phyloP scores from a whole-genome alignment of 1,284 basidiomycete species.

The Leccinum pallidistipes region DNA sequence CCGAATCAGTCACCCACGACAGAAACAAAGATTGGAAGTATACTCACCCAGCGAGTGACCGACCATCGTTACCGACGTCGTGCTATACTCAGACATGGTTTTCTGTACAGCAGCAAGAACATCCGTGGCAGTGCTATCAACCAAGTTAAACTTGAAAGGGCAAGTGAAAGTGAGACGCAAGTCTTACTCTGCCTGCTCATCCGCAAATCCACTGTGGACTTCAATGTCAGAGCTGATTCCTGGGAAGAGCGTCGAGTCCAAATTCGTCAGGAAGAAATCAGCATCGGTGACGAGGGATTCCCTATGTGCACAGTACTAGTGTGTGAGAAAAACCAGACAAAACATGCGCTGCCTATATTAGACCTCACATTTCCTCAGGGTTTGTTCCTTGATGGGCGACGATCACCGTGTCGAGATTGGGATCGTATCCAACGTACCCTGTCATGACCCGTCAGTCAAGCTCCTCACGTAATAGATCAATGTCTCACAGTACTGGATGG shows the following conservation, averaged over 20 bases:
- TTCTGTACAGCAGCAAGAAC: constrained; percentile 51
- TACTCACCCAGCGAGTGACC: constrained; percentile 56
- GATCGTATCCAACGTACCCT: constrained; percentile 44
- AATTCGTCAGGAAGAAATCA: constrained; percentile 41
- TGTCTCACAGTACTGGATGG: constrained; percentile 50
- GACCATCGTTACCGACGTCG: constrained; percentile 48
- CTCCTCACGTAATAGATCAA: background rate
- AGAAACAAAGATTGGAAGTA: background rate
- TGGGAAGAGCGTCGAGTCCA: constrained; percentile 57
- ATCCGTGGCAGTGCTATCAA: constrained; percentile 45
- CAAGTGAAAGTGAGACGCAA: constrained; percentile 33
- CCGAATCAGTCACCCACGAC: background rate
- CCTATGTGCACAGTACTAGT: constrained; percentile 29
- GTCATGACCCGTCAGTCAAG: background rate
- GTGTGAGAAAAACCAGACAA: background rate
- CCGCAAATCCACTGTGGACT: constrained; percentile 58
- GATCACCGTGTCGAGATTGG: constrained; percentile 34
- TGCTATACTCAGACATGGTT: constrained; percentile 38
- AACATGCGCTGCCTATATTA: background rate
- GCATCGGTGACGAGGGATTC: constrained; percentile 53
- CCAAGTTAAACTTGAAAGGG: background rate
- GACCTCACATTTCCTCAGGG: constrained; percentile 32
- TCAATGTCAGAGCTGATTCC: constrained; percentile 49
- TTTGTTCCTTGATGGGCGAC: constrained; percentile 41
- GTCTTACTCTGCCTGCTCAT: constrained; percentile 43